Base-by-base conservation (phyloP, 1,284 basidiomycete species). In the Exobasidium rhododendri region DNA sequence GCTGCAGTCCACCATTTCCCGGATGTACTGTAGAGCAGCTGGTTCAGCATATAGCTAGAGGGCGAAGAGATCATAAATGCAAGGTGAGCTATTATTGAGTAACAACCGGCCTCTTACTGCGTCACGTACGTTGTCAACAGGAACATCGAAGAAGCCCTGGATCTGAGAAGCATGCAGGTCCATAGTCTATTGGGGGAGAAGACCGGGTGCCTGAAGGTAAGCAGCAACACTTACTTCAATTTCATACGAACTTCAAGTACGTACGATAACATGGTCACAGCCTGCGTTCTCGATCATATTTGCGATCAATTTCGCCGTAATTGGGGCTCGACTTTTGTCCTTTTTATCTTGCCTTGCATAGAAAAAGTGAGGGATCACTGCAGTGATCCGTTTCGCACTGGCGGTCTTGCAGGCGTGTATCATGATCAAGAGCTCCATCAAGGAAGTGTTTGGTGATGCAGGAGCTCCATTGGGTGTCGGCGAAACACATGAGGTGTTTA, bases 101-200 rank as follows among this genome's bases (percentile, higher is more conserved):
- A 49, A 22, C 40, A 14, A 20, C 17, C 82, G 96, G 94, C 14
- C 10, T 4, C 29, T 5, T 7, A n/a, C n/a, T n/a, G 17, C 6
- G 32, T 44, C 11, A 59, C 24, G 3, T 32, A 63, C 93, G 94
- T 98, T 30, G 92, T 97, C 94, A 66, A 98, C 94, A 17, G 96
- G 96, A n/a, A 97, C 94, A 81, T 98, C 94, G 81, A 99, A 99
- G 85, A 99, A 99, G 35, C 96, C 96, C 82, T 99, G 78, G 58
- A 80, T 80, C 63, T 78, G 77, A 35, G 68, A 70, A 0, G 78
- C 78, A 59, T 80, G 78, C n/a, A 80, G 60, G 59, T 80, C 78
- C 77, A 80, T 80, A 3, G 78, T 80, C 56, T 97, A 74, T 45
- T n/a, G n/a, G n/a, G n/a, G n/a, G 40, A 20, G 14, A 26, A 40